Percentiles rank a stretch among this genome's conserved stretches.
Conservation (phyloP, 306 rosid genomes). For the Oemleria cerasiformis region DNA sequence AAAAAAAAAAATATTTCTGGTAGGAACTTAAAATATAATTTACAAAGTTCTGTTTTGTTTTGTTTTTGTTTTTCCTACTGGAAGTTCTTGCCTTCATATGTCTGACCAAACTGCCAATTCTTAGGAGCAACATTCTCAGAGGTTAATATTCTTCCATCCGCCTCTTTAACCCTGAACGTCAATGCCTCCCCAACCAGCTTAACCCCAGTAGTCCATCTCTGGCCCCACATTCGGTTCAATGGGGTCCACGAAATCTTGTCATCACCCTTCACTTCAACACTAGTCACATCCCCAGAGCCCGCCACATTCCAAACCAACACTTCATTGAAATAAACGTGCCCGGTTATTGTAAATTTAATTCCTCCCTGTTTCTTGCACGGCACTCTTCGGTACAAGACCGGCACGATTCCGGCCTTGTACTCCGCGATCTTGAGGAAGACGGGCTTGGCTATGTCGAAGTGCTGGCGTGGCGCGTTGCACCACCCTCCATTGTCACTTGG, state of each 20-base stretch:
- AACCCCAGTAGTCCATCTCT: conserved; percentile 59
- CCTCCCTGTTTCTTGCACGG: conserved; percentile 70
- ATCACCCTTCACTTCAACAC: conserved; percentile 61
- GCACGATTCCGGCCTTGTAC: conserved; percentile 54
- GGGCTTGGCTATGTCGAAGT: conserved; percentile 77
- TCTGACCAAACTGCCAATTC: conserved; percentile 75
- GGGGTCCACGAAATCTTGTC: conserved; percentile 54
- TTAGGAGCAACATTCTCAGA: conserved; percentile 43
- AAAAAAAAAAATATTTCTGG: too few species aligned
- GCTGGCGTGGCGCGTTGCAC: conserved; percentile 78
- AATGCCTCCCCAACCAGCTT: conserved; percentile 55
- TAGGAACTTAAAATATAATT: too few species aligned
- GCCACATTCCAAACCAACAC: conserved; percentile 66
- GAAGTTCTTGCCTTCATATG: conserved; percentile 65
- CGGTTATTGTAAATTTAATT: conserved; percentile 60
- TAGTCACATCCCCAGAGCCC: conserved; percentile 64
- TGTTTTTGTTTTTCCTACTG: background rate
- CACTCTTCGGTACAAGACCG: conserved; percentile 61
- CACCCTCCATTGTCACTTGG: conserved; percentile 65
- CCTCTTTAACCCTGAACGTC: conserved; percentile 52
- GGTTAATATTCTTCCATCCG: conserved; percentile 53
- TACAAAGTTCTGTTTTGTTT: too few species aligned
- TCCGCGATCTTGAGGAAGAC: conserved; percentile 53
- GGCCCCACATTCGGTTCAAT: conserved; percentile 68
- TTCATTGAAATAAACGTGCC: conserved; percentile 66